phyloP scores from a whole-genome alignment of 306 rosid species.

The Vicia villosa region DNA sequence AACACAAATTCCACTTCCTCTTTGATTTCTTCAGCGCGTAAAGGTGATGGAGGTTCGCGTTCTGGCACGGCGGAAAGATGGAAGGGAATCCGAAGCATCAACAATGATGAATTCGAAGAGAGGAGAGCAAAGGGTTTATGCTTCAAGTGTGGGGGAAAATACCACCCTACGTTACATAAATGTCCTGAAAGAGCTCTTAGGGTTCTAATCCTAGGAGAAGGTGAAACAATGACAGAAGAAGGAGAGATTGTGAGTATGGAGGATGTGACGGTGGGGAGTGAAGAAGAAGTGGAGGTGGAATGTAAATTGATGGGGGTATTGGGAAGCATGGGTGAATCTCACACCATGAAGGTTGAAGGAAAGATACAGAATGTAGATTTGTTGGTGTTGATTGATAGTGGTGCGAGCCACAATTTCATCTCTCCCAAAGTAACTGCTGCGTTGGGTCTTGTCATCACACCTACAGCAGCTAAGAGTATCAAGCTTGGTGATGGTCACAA shows the following conservation, averaged over 20 bases:
- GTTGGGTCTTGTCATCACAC: neutral
- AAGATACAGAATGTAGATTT: neutral
- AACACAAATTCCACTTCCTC: neutral
- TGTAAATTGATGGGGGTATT: neutral
- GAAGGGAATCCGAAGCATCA: neutral
- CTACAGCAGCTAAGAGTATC: neutral
- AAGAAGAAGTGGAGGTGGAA: neutral
- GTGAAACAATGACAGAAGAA: neutral
- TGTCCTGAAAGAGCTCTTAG: neutral
- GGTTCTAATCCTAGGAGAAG: neutral
- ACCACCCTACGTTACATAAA: neutral
- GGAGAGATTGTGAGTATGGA: neutral
- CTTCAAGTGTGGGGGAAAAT: neutral
- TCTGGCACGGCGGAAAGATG: too few relatives aligned
- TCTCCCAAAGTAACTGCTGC: neutral
- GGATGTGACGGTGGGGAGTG: rapidly evolving
- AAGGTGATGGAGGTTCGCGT: too few relatives aligned
- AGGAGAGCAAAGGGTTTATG: neutral
- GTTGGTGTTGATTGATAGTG: neutral
- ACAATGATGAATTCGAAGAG: neutral
- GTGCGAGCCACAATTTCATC: neutral
- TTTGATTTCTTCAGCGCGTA: too few relatives aligned
- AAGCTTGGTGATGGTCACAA: neutral
- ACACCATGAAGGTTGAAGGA: neutral
- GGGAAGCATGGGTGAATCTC: neutral